Evolutionary conservation across 2,329 filamentous ascomycete species (phyloP).

Genomic region (Metarhizium sp.): DNA sequence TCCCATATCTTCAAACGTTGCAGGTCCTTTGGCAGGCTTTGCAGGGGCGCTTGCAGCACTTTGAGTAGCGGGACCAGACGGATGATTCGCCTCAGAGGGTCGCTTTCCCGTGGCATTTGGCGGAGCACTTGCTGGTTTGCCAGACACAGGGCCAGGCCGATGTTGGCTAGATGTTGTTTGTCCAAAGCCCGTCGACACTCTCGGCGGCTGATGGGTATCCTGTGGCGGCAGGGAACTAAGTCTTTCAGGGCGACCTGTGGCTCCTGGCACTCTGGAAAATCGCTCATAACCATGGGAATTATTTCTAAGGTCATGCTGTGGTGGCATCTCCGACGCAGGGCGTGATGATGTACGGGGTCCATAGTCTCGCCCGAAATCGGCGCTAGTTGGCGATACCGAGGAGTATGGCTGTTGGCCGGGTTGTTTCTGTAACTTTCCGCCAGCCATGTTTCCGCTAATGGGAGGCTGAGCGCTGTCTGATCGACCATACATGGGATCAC

Average conservation of each 20-base stretch:
- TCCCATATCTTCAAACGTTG: conserved; percentile 98
- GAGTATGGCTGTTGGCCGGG: conserved; percentile 10
- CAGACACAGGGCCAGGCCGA: conserved; percentile 12
- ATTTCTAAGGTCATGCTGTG: conserved; percentile 9
- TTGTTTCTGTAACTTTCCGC: conserved; percentile 20
- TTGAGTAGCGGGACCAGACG: conserved; percentile 17
- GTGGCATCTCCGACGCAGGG: conserved; percentile 11
- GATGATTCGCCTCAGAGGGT: conserved; percentile 2
- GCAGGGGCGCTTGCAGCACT: conserved; percentile 21
- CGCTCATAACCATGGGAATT: conserved; percentile 15
- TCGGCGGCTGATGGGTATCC: conserved; percentile 11
- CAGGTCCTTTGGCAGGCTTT: conserved; percentile 62
- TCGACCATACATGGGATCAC: conserved; percentile 12
- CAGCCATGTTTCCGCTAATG: conserved; percentile 20
- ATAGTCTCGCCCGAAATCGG: conserved; percentile 25
- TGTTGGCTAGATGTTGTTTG: conserved; percentile 11
- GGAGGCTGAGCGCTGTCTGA: conserved; percentile 18
- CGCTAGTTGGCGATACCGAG: conserved; percentile 10
- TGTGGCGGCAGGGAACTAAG: conserved; percentile 21
- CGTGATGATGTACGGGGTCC: conserved; percentile 25
- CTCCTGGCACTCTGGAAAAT: conserved; percentile 22
- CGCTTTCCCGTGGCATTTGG: conserved; percentile 17
- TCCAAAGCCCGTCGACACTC: conserved; percentile 11
- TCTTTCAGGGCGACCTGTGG: conserved; percentile 20
- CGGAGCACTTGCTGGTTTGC: conserved; percentile 28